Evolutionary conservation across 305 asterid genomes (phyloP), one percentile per base, ranked within the genome.

Genomic region (Fraxinus platypoda): DNA sequence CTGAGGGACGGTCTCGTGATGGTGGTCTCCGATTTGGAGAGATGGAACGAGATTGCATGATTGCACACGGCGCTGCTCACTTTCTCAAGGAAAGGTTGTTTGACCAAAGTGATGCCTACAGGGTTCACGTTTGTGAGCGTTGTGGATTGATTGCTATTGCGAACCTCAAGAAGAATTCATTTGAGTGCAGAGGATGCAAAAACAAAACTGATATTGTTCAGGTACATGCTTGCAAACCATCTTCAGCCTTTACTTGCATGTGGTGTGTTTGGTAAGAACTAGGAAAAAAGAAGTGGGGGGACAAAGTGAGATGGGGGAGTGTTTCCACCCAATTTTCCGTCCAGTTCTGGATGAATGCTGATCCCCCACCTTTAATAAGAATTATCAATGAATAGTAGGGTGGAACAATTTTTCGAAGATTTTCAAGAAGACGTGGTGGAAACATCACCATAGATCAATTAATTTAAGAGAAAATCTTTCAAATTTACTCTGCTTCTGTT

Each of bases 31-130:
- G 98, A 1, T 95, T 97, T 85, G 99, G 99, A 64, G 99, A 97
- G 87, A 97, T 97, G 99, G 99, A 97, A 84, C 90, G 98, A 21
- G 98, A 93, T 82, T 97, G 99, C 80, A 97, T 95, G 98, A 95
- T 97, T 86, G 98, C 98, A 0, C 98, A 95, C 19, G 99, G 99
- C 11, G 99, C 99, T 0, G 98, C 99, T 73, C 97, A 95, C 84
- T 94, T 95, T 81, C 90, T 97, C 1, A 95, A 97, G 86, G 98
- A 97, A 79, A 89, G 98, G 75, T 71, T 97, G 91, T 97, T 97
- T 83, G 98, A 97, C 85, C 99, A 96, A 71, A 97, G 99, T 75
- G 99, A 97, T 82, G 99, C 99, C 0, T 94, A 96, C 38, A 88
- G 98, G 86, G 89, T 94, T 59, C 99, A 94, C 74, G 97, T 96